phyloP scores from a whole-genome alignment of 495 filamentous ascomycete genomes.

The Annulohypoxylon moriforme region DNA sequence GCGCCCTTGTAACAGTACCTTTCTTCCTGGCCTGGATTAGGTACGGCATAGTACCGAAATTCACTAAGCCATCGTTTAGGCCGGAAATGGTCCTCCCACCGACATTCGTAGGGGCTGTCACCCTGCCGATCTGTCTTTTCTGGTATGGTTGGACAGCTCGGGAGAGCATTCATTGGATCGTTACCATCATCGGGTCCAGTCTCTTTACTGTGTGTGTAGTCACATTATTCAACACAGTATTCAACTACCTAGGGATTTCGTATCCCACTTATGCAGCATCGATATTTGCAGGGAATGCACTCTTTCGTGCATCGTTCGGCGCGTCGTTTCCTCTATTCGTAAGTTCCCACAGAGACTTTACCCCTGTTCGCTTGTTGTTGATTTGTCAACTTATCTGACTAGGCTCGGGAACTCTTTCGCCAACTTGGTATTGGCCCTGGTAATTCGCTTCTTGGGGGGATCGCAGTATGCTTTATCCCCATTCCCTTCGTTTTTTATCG shows the following conservation, averaged over 20 bases:
- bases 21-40: conserved; percentile 49
- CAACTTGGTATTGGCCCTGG: conserved; percentile 60
- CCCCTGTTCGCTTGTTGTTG: neutral
- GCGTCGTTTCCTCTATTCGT: conserved; percentile 61
- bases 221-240: conserved; percentile 65
- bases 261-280: conserved; percentile 58
- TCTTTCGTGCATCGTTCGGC: conserved; percentile 59
- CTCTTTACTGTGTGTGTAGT: conserved; percentile 65
- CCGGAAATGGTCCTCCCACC: conserved; percentile 48
- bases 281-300: conserved; percentile 59
- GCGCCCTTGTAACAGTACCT: conserved; percentile 35
- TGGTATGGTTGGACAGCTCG: conserved; percentile 63
- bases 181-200: conserved; percentile 59
- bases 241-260: conserved; percentile 54
- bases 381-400: conserved; percentile 30
- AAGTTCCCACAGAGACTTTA: conserved; percentile 6
- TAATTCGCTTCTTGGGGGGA: conserved; percentile 60
- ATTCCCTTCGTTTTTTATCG: conserved; percentile 64
- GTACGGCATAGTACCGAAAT: conserved; percentile 4
- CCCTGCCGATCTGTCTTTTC: conserved; percentile 59
- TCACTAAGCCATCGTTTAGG: conserved; percentile 29
- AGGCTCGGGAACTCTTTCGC: conserved; percentile 55
- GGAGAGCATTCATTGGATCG: conserved; percentile 57
- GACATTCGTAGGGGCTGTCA: conserved; percentile 53
- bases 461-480: conserved; percentile 55